These are phyloP conservation scores for Odonthalia washingtoniensis DNA, from an alignment of 31 red algal genomes.

Conservation along the genomic window DNA sequence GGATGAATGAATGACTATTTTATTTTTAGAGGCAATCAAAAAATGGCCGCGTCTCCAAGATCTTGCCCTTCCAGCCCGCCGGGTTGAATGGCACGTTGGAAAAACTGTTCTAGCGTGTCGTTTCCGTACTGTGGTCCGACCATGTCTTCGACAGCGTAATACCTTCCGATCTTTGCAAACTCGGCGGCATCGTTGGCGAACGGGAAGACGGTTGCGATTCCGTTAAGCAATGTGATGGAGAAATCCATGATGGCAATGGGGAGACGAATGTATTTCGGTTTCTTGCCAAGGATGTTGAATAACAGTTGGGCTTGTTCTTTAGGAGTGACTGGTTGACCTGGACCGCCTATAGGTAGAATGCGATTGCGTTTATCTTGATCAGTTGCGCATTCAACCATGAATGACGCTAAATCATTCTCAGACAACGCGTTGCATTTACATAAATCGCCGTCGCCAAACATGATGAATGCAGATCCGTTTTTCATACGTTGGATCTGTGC, in stretches of 20 bases:
- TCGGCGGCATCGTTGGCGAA: slow-evolving; percentile 63
- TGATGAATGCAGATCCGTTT: slow-evolving; percentile 66
- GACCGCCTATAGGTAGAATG: slow-evolving; percentile 71
- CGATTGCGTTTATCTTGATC: slow-evolving; percentile 66
- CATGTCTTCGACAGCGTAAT: slow-evolving; percentile 91
- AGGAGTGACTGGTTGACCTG: slow-evolving; percentile 69
- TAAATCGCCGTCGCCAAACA: slow-evolving; percentile 81
- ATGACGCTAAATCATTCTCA: slow-evolving; percentile 69
- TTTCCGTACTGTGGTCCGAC: slow-evolving; percentile 60
- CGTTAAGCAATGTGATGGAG: slow-evolving; percentile 46
- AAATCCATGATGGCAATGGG: slow-evolving; percentile 76
- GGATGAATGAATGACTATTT: too few species aligned
- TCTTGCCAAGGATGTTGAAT: slow-evolving; percentile 52
- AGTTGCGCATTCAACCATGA: slow-evolving; percentile 62
- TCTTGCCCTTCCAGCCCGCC: slow-evolving; percentile 77
- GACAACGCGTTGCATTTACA: slow-evolving; percentile 75
- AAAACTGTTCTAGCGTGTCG: slow-evolving; percentile 78
- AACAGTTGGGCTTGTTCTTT: slow-evolving; percentile 65
- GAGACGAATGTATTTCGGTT: slow-evolving; percentile 50
- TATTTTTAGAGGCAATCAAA: too few species aligned
- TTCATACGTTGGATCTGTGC: slow-evolving; percentile 67
- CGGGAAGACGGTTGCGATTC: slow-evolving; percentile 47
- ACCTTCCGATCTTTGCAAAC: slow-evolving; percentile 76
- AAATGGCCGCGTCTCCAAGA: slow-evolving; percentile 39
- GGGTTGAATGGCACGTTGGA: slow-evolving; percentile 42